Evolutionary conservation across 2,329 filamentous ascomycete species (phyloP).

Genomic region (Fusarium solani-melongenae): DNA sequence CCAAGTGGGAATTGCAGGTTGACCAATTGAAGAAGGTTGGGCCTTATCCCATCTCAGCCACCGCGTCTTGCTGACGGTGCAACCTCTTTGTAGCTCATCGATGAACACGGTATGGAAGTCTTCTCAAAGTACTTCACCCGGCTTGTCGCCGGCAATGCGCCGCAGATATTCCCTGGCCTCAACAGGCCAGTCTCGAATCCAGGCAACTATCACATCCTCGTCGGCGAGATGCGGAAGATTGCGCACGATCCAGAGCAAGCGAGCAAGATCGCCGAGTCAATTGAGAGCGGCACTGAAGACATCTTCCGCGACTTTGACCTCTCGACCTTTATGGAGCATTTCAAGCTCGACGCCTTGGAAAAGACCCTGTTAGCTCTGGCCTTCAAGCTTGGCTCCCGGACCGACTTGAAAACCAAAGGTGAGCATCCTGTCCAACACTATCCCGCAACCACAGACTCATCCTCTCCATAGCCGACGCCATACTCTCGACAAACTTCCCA

Average conservation of each 20-base stretch:
- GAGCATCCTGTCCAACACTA: constrained; percentile 40
- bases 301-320: constrained; percentile 96
- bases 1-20: constrained; percentile 92
- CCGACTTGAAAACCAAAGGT: constrained; percentile 93
- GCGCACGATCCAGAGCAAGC: constrained; percentile 84
- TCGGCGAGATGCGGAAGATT: constrained; percentile 87
- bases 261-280: constrained; percentile 89
- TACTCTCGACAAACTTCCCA: constrained; percentile 82
- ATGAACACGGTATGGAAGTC: constrained; percentile 99
- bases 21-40: constrained; percentile 91
- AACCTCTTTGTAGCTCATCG: constrained; percentile 74
- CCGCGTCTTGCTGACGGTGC: constrained; percentile 31
- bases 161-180: constrained; percentile 86
- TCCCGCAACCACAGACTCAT: constrained; percentile 58
- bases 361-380: constrained; percentile 90
- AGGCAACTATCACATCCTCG: constrained; percentile 85
- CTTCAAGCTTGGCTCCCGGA: constrained; percentile 83
- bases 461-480: constrained; percentile 78
- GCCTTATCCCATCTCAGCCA: not conserved
- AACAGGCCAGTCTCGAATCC: constrained; percentile 79
- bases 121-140: constrained; percentile 96
- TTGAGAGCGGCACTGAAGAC: constrained; percentile 91
- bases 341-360: constrained; percentile 88
- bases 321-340: constrained; percentile 95
- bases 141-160: constrained; percentile 89